Percentiles rank a stretch among this genome's conserved stretches.
phyloP scores from a whole-genome alignment of 129 eudicot species.

The Escallonia herrerae region DNA sequence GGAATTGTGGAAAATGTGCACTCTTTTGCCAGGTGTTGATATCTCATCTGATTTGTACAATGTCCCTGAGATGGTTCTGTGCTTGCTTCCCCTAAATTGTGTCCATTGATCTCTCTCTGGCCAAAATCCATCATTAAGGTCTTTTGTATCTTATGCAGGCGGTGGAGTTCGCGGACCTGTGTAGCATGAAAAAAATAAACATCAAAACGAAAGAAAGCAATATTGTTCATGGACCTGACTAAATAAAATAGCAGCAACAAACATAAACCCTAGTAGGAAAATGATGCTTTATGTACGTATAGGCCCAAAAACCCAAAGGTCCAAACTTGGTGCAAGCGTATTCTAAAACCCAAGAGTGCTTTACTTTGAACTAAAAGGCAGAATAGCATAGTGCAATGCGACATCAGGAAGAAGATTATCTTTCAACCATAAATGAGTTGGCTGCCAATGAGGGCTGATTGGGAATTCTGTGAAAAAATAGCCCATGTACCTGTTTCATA shows the following conservation, averaged over 20 bases:
- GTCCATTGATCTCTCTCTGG: conserved; percentile 13
- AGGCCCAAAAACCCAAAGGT: too few species aligned
- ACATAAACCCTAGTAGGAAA: not conserved
- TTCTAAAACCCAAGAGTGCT: too few species aligned
- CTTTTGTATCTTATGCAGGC: conserved; percentile 29
- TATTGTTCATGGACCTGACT: not conserved
- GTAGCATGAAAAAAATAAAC: conserved; percentile 2
- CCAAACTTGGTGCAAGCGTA: too few species aligned
- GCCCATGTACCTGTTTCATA: conserved; percentile 38
- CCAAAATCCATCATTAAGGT: conserved; percentile 29
- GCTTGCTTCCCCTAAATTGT: conserved; percentile 6
- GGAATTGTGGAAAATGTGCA: conserved; percentile 15
- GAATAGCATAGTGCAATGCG: too few species aligned
- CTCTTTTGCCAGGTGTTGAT: conserved; percentile 19
- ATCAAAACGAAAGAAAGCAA: not conserved
- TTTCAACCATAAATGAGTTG: not conserved
- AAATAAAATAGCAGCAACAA: not conserved
- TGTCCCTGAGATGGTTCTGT: not conserved
- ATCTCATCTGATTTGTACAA: conserved; percentile 9
- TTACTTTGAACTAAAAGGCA: too few species aligned
- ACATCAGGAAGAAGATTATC: too few species aligned
- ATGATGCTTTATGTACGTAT: not conserved
- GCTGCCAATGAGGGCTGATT: not conserved
- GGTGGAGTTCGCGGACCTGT: conserved; percentile 50
- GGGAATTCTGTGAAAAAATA: not conserved